phyloP scores from a whole-genome alignment of 2,329 filamentous ascomycete genomes.

The Verticillium longisporum region DNA sequence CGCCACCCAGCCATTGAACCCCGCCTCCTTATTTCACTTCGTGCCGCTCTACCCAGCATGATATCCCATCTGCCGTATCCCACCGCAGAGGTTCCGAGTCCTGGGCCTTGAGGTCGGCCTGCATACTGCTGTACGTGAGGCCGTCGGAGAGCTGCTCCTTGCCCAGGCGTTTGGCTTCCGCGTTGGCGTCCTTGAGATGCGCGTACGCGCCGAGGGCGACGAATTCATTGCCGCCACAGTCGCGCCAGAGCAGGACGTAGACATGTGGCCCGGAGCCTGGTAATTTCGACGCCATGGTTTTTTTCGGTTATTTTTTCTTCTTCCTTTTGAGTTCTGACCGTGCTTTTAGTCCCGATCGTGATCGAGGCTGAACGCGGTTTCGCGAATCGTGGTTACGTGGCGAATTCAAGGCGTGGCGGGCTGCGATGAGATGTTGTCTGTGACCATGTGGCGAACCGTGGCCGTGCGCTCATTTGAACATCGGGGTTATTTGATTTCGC shows the following conservation, averaged over 20 bases:
- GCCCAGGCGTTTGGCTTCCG: slow-evolving; percentile 21
- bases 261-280: slow-evolving; percentile 10
- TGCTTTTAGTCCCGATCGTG: too few relatives aligned
- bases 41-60: slow-evolving; percentile 30
- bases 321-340: too few relatives aligned
- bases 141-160: slow-evolving; percentile 17
- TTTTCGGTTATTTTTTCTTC: too few relatives aligned
- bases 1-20: too few relatives aligned
- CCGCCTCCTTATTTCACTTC: slow-evolving; percentile 12
- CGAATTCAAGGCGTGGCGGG: too few relatives aligned
- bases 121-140: background rate
- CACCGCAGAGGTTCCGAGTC: slow-evolving; percentile 21
- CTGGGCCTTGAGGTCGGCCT: background rate
- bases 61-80: slow-evolving; percentile 25
- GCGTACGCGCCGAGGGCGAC: slow-evolving; percentile 23
- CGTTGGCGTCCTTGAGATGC: slow-evolving; percentile 27
- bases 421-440: background rate
- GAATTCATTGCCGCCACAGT: slow-evolving; percentile 12
- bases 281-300: background rate
- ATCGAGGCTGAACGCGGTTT: too few relatives aligned
- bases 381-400: too few relatives aligned
- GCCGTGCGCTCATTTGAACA: too few relatives aligned
- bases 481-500: too few relatives aligned
- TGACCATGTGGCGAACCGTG: background rate
- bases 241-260: slow-evolving; percentile 24